Evolutionary conservation across 73 alveolate species (phyloP), one percentile per base, ranked within the genome.

Genomic region (Paramecium caudatum): DNA sequence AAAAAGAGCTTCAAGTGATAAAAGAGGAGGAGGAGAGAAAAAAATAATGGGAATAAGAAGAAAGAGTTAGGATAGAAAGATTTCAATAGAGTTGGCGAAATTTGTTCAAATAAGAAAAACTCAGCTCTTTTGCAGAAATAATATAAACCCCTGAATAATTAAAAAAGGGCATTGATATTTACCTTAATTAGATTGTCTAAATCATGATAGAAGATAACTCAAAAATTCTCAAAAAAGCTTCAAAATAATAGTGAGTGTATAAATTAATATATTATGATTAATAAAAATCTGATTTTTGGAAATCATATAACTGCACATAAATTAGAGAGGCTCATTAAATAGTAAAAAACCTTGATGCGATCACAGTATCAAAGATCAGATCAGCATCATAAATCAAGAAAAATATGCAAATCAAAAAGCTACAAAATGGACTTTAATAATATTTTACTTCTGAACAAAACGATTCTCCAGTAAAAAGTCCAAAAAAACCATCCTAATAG

Each of bases 241-340:
- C n/a, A n/a, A n/a, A n/a, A 55, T 5, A 3, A 50, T 50, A 25
- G 33, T 17, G 33, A 50, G 30, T 55, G 30, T 27, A 55, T 55
- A 27, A 27, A 43, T 3, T 55, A 6, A 23, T 27, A 55, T 55
- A 10, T 9, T 27, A 55, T 55, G 80, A 55, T 55, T 55, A 37
- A 55, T 23, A 55, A 55, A 55, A 55, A 55, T 55, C 25, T 55
- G 12, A 43, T 55, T 27, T 55, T 55, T 55, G 80, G 80, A 55
- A 55, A 55, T 55, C 80, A 55, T 55, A 55, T 55, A 2, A 55
- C 80, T 12, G 80, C 80, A 3, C 1, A 55, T 55, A 55, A 55
- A 27, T 55, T 55, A 10, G 80, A 55, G 30, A 55, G 80, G 30
- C 30, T 55, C 23, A 4, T 55, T 0, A 3, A 55, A 23, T 13